phyloP scores from a whole-genome alignment of 2,329 filamentous ascomycete species.

The Colletotrichum eremochloae region DNA sequence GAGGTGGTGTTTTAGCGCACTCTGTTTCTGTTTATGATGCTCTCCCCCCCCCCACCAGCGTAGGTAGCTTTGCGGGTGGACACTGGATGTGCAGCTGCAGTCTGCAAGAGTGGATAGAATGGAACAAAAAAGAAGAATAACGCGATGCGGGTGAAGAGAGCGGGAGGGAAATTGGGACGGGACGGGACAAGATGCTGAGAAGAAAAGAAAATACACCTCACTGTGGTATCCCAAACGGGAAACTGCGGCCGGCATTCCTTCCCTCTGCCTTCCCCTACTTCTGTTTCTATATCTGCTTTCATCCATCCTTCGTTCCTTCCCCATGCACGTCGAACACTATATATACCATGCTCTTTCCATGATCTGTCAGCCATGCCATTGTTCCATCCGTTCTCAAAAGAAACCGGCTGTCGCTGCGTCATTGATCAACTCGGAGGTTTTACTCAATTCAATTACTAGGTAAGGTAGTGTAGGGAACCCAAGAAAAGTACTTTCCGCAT shows the following conservation, averaged over 20 bases:
- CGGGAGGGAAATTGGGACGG: not conserved
- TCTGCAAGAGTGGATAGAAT: constrained; percentile 13
- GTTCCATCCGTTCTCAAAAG: not conserved
- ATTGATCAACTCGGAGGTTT: not conserved
- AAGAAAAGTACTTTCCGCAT: not conserved
- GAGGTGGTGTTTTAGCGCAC: constrained; percentile 39
- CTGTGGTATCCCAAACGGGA: not conserved
- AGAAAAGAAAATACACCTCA: not conserved
- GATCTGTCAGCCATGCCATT: constrained; percentile 6
- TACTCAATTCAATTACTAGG: not conserved
- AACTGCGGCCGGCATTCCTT: constrained; percentile 3
- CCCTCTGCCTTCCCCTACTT: constrained; percentile 1
- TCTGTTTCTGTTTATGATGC: constrained; percentile 29
- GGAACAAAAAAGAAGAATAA: not conserved
- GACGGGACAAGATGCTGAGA: not conserved
- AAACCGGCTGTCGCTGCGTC: not conserved
- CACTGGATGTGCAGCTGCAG: constrained; percentile 24
- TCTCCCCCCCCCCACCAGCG: not conserved
- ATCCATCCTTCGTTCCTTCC: not conserved
- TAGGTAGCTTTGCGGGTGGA: constrained; percentile 4
- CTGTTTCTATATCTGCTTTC: not conserved
- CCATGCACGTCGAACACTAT: not conserved
- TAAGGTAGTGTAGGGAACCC: too few relatives aligned
- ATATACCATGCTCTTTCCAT: not conserved
- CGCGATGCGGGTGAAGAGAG: not conserved